Evolutionary conservation across 495 filamentous ascomycete species (phyloP).

Genomic region (Talaromyces stipitatus): DNA sequence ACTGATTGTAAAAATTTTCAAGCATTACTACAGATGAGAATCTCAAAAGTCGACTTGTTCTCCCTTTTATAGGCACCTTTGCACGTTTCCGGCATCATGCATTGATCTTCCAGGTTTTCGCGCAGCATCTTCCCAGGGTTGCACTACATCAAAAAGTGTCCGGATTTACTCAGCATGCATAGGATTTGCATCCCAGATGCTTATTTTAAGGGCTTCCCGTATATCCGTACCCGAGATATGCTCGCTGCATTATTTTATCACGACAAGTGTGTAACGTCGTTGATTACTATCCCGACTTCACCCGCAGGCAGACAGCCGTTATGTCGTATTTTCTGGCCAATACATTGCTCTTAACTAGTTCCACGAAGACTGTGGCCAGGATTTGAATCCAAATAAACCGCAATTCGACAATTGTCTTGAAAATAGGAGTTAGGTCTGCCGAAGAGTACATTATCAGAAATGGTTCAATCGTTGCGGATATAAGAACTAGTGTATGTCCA

Average conservation of each 20-base stretch:
- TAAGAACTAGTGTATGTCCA: too few relatives aligned
- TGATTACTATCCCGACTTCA: neutral
- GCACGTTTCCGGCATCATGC: too few relatives aligned
- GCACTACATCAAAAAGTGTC: neutral
- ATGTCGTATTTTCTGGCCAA: neutral
- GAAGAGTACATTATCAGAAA: too few relatives aligned
- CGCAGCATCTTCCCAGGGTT: neutral
- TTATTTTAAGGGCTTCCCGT: neutral
- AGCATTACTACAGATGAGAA: too few relatives aligned
- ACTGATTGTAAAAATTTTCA: too few relatives aligned
- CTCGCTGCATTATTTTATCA: too few relatives aligned
- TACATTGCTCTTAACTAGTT: neutral
- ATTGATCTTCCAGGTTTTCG: neutral
- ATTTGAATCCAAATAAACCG: too few relatives aligned
- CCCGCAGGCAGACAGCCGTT: neutral
- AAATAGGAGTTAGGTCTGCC: too few relatives aligned
- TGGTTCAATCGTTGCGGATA: too few relatives aligned
- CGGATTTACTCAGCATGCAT: neutral
- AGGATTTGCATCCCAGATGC: neutral
- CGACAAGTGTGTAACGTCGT: neutral
- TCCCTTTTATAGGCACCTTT: neutral
- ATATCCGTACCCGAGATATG: neutral
- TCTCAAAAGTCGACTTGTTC: neutral
- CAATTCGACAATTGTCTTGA: too few relatives aligned
- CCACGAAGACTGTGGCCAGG: too few relatives aligned